These are phyloP conservation scores for Musa schizocarpa DNA, from an alignment of 176 grass and related monocot genomes.

Conservation along the genomic window DNA sequence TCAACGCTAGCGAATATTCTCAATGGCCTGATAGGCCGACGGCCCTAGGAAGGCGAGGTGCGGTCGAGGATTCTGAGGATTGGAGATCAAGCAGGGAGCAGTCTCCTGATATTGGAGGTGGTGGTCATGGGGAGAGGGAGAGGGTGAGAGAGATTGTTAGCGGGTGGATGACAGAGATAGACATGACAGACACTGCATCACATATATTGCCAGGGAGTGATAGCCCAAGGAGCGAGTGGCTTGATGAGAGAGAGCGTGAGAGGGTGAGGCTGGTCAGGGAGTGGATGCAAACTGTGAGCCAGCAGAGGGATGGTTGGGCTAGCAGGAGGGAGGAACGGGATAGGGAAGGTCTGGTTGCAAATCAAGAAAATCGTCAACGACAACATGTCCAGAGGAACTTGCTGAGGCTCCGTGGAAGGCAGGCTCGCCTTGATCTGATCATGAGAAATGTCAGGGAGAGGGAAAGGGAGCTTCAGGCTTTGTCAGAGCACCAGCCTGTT, in stretches of 20 bases:
- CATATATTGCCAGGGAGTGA: constrained; percentile 7
- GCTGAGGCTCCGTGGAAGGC: constrained; percentile 16
- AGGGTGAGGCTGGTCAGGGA: constrained; percentile 84
- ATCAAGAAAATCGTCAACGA: not conserved
- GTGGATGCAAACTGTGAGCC: constrained; percentile 86
- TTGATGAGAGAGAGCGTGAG: constrained; percentile 77
- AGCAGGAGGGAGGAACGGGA: constrained; percentile 26
- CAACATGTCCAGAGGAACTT: not conserved
- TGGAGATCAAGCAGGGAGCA: constrained; percentile 52
- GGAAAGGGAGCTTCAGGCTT: constrained; percentile 73
- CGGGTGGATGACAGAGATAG: constrained; percentile 32
- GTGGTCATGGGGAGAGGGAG: constrained; percentile 42
- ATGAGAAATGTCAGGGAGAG: constrained; percentile 51
- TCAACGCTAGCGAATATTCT: constrained; percentile 10
- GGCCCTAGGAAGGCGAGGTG: not conserved
- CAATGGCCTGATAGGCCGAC: not conserved
- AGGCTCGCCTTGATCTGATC: constrained; percentile 21
- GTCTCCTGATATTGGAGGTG: constrained; percentile 50
- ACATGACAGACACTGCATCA: not conserved
- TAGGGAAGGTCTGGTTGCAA: constrained; percentile 2
- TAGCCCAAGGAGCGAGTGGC: constrained; percentile 42
- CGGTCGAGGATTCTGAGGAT: constrained; percentile 9
- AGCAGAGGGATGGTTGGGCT: constrained; percentile 38
- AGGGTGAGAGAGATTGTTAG: constrained; percentile 71
- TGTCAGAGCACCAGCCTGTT: constrained; percentile 61